Base-by-base conservation (phyloP, 2,329 filamentous ascomycete genomes). In the Nothophoma quercina region DNA sequence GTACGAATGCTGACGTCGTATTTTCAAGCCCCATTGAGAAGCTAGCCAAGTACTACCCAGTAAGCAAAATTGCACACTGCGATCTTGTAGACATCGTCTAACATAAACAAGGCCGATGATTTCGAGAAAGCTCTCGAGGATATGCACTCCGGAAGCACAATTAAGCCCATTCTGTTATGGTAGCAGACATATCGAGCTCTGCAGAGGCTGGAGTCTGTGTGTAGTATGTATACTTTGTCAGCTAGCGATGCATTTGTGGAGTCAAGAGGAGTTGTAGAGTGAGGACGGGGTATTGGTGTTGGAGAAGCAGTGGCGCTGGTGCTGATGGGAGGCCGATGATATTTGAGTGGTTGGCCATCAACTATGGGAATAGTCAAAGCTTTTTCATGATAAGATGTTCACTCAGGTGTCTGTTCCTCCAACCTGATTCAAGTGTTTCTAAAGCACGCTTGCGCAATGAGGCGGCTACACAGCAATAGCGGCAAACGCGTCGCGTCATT, bases 101-200 rank as follows among this genome's bases (percentile, higher is more conserved):
- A 56, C 22, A n/a, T 4, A 2, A 25, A 1, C 10, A 59, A 72
- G 41, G 77, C 75, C 23, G 71, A 76, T 18, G 70, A 79, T 3
- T 77, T 75, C 39, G 60, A 73, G 40, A 67, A 64, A 51, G 78
- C 73, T 10, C 36, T 79, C 46, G 55, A 72, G n/a, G 77, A 78
- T 55, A 79, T 79, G 77, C 70, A 78, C 48, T 58, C 61, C 28
- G 75, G 73, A 6, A 51, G 55, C 13, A 71, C 71, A 1, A 73
- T 78, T 43, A 79, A 78, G 65, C 76, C 77, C 5, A 70, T 79
- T 18, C 56, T 79, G 49, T 55, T 69, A 13, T 78, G 75, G 76
- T 77, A 56, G 23, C 1, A 15, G 3, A 7, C 5, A 30, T 4
- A n/a, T 34, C 7, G 15, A 34, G n/a, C n/a, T n/a, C n/a, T n/a